These are phyloP conservation scores for Lactarius evosmus DNA, from an alignment of 768 basidiomycete species.

Conservation along the genomic window DNA sequence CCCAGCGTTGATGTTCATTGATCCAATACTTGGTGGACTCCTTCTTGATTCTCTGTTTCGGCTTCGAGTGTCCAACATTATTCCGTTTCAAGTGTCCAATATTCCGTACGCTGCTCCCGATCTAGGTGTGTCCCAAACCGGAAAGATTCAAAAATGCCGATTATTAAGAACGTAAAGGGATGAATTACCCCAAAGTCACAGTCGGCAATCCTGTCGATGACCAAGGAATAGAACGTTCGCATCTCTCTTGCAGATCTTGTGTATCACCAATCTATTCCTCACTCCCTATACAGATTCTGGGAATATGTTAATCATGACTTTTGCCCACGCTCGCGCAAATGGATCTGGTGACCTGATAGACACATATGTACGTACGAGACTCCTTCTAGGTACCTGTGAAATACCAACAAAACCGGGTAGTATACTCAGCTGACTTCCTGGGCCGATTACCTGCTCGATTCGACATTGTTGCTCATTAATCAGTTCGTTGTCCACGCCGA, in stretches of 20 bases:
- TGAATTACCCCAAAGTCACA: slow-evolving; percentile 7
- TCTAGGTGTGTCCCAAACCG: slow-evolving; percentile 27
- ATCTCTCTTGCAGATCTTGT: neutral
- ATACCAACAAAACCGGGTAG: too few species aligned
- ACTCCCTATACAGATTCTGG: slow-evolving; percentile 29
- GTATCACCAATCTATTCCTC: neutral
- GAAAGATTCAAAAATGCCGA: too few species aligned
- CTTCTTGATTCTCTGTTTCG: slow-evolving; percentile 30
- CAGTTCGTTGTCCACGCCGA: too few species aligned
- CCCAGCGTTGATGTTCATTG: slow-evolving; percentile 51
- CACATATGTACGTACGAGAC: slow-evolving; percentile 28
- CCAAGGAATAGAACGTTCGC: slow-evolving; percentile 20
- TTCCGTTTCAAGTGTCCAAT: slow-evolving; percentile 19
- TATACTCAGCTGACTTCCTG: too few species aligned
- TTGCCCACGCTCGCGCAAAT: too few species aligned
- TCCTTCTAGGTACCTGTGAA: too few species aligned
- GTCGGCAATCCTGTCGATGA: neutral
- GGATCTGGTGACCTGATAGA: slow-evolving; percentile 30
- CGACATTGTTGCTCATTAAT: too few species aligned
- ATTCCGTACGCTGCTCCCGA: slow-evolving; percentile 24
- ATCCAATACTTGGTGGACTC: slow-evolving; percentile 43
- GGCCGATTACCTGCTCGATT: too few species aligned
- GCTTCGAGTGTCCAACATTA: slow-evolving; percentile 24
- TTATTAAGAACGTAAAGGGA: neutral
- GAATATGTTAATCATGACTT: slow-evolving; percentile 38